Base-by-base conservation (phyloP, 23 red algal species). In the Gracilaria gracilis region DNA sequence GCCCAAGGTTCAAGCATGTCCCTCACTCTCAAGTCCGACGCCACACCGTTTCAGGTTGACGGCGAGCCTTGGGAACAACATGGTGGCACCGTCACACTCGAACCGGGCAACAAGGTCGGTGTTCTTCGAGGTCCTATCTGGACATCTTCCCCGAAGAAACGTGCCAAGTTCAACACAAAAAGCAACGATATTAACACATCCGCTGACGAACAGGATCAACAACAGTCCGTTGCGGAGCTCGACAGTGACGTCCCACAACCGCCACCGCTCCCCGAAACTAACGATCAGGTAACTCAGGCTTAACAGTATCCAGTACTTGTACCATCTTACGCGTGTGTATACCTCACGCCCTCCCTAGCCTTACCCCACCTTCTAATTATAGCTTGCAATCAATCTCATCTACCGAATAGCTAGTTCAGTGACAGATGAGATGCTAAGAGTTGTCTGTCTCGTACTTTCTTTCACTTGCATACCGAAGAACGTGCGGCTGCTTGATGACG, bases 1-100 rank as follows among this genome's bases (percentile, higher is more conserved):
- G 88, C 67, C 4, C 93, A 95, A 51, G 96, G 96, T 36, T 49
- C 36, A 15, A 31, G 19, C 1, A 89, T 95, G 42, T 59, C 37
- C 6, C 91, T 98, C 61, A 85, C 77, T 76, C 88, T 95, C 23
- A 91, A 88, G 61, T 88, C 81, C 24, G 84, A 89, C 8, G 70
- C 61, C 9, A 93, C 88, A 9, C 91, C 93, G 20, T 92, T 82
- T 34, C 93, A 98, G 77, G 93, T 88, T 9, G 96, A 98, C 66
- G 96, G 96, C 21, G 96, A 98, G 67, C 92, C 96, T 27, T 95
- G 96, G 93, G 93, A 76, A 46, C 93, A 95, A 61, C 36, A 57
- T 31, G 89, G 89, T 24, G 86, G 91, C 28, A 62, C 36, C 12
- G 84, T 88, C 25, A 82, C 76, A 28, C 64, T 95, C 15, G 71